Conservation (phyloP, 2,329 filamentous ascomycete species). For the Trichoderma gracile region DNA sequence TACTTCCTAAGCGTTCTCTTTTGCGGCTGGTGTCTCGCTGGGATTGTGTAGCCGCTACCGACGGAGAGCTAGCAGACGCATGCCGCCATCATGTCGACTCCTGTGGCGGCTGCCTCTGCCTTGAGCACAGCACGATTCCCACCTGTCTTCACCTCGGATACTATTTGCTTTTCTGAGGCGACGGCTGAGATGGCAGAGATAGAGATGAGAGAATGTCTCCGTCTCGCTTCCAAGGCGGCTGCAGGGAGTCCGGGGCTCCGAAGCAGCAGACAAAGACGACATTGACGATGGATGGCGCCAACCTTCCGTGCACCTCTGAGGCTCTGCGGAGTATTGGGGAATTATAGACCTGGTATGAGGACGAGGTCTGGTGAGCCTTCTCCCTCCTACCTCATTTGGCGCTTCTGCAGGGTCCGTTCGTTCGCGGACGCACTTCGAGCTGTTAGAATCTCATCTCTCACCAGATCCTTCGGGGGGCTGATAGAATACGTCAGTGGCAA, state of each 20-base stretch:
- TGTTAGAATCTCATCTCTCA: not conserved
- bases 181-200: not conserved
- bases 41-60: not conserved
- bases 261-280: no score
- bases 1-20: no score
- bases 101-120: constrained; percentile 16
- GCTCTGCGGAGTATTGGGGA: no score
- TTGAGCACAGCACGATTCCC: constrained; percentile 2
- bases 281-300: no score
- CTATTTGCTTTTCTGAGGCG: not conserved
- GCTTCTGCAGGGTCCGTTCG: constrained; percentile 1
- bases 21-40: not conserved
- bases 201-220: not conserved
- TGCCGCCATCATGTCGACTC: not conserved
- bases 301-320: no score
- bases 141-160: not conserved
- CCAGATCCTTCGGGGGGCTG: not conserved
- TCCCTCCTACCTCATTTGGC: not conserved
- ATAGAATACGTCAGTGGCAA: constrained; percentile 8
- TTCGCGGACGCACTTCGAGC: not conserved
- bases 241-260: not conserved
- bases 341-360: not conserved
- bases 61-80: not conserved
- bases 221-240: not conserved
- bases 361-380: not conserved